Evolutionary conservation across 139 green algal species (phyloP), one percentile per base, ranked within the genome.

Genomic region (Monoraphidium neglectum): DNA sequence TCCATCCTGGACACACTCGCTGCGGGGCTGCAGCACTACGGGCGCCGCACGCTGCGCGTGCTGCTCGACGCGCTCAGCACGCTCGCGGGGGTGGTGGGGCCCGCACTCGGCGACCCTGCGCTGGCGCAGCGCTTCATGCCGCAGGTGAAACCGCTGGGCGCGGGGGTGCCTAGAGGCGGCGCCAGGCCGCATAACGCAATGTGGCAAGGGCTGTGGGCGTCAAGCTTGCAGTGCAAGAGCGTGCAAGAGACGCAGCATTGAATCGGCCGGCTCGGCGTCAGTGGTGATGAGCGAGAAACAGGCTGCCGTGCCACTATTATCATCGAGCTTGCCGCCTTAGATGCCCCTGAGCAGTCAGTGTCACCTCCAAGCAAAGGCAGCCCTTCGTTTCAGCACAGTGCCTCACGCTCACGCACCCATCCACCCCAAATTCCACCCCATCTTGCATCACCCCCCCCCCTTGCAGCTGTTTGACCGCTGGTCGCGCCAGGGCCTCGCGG

Each of bases 31-130:
- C 24, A 68, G 24, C 68, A 64, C 43, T 98, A 95, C 79, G 85
- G 83, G 2, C 83, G 87, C 35, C 80, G 88, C 60, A 96, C 97
- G 77, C 78, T 98, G 69, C 85, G 90, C 43, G 88, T 91, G 3
- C 76, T 95, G 46, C 98, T 97, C 66, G 96, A 99, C 72, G 89
- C 91, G 28, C 66, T 98, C 13, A 66, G 68, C 40, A 96, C 89
- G 10, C 74, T 97, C 4, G 43, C 43, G 43, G 43, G 43, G 8
- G 82, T 76, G 10, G 71, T 83, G n/a, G 82, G 83, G 18, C 13
- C 37, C 15, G 63, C 74, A 0, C 70, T 92, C 37, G 79, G 65
- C 0, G 73, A 84, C 47, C 65, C 77, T n/a, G 51, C 66, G 26
- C 47, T 83, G 1, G 70, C 74, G 6, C 24, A 46, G 33, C 54